Evolutionary conservation across 2,329 filamentous ascomycete species (phyloP).

Genomic region (Ophiosphaerella herpotricha): DNA sequence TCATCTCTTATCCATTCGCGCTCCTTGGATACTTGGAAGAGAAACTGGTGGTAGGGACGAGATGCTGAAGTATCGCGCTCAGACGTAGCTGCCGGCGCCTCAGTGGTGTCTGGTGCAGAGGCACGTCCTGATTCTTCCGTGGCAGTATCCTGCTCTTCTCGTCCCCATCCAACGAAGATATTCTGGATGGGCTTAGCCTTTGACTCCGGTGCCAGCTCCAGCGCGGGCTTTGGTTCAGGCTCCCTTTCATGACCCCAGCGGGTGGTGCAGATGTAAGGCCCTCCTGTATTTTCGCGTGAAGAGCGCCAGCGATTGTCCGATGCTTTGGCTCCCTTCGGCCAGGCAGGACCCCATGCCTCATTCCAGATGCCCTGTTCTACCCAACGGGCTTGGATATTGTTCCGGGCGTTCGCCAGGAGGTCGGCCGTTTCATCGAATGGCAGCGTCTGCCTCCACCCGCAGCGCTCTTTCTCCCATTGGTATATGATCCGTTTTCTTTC

Average conservation of each 20-base stretch:
- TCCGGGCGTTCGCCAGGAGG: slow-evolving; percentile 4
- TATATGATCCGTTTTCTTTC: no score
- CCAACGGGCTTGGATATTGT: slow-evolving; percentile 9
- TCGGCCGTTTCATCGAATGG: slow-evolving; percentile 2
- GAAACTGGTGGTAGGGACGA: slow-evolving; percentile 12
- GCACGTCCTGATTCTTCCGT: no score
- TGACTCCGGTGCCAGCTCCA: neutral
- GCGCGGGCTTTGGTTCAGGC: neutral
- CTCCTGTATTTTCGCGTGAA: slow-evolving; percentile 2
- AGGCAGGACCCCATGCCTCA: slow-evolving; percentile 8
- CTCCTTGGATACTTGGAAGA: slow-evolving; percentile 12
- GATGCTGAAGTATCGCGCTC: slow-evolving; percentile 9
- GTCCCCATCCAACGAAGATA: no score
- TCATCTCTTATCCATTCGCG: slow-evolving; percentile 12
- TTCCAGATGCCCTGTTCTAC: slow-evolving; percentile 13
- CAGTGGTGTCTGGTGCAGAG: neutral
- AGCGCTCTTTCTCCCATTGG: no score
- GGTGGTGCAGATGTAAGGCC: neutral
- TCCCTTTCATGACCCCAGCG: neutral
- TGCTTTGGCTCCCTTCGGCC: slow-evolving; percentile 6
- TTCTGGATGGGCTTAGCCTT: no score
- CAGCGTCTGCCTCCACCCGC: slow-evolving; percentile 1
- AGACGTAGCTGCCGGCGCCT: slow-evolving; percentile 1
- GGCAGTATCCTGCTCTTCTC: no score
- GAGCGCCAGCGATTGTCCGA: neutral